Conservation (phyloP, 1,284 basidiomycete species). For the Salmacisia buchloeana region DNA sequence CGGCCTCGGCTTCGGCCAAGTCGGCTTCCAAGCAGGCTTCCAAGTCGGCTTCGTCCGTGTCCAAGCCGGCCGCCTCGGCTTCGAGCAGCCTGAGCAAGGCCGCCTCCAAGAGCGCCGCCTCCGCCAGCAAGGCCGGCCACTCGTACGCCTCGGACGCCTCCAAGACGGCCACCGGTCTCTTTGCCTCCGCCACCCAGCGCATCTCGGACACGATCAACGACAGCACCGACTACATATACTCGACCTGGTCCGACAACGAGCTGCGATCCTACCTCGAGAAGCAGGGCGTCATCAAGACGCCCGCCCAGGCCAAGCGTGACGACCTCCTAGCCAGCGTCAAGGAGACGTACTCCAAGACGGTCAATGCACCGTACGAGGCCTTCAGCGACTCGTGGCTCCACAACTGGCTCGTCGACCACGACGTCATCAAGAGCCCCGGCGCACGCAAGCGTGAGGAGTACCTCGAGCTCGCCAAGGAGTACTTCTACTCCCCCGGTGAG, state of each 20-base stretch:
- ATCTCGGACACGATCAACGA: constrained; percentile 27
- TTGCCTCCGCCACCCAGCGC: constrained; percentile 30
- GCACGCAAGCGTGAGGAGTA: constrained; percentile 43
- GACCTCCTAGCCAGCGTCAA: constrained; percentile 34
- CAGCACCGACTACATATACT: constrained; percentile 46
- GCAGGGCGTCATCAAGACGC: constrained; percentile 39
- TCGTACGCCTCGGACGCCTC: constrained; percentile 10
- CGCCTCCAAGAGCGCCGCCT: constrained; percentile 1
- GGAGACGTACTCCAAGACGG: constrained; percentile 34
- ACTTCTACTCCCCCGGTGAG: constrained; percentile 41
- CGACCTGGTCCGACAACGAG: constrained; percentile 40
- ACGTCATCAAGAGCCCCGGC: constrained; percentile 31
- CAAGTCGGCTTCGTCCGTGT: constrained; percentile 8
- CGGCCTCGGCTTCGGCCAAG: constrained; percentile 1
- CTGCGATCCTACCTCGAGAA: constrained; percentile 36
- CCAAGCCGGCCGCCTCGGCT: constrained; percentile 8
- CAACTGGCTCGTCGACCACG: constrained; percentile 47
- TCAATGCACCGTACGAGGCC: constrained; percentile 42
- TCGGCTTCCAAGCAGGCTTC: constrained; percentile 7
- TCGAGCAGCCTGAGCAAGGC: constrained; percentile 10
- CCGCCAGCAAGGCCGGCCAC: constrained; percentile 6
- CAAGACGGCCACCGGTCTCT: constrained; percentile 14
- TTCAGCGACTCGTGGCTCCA: constrained; percentile 45
- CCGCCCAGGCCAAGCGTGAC: constrained; percentile 33
- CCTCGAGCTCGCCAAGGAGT: constrained; percentile 11